A percentile compares a stretch with the other conserved stretches of the same genome.
These are phyloP conservation scores for Setomelanomma holmii DNA, from an alignment of 2,329 filamentous ascomycete species.

Conservation along the genomic window DNA sequence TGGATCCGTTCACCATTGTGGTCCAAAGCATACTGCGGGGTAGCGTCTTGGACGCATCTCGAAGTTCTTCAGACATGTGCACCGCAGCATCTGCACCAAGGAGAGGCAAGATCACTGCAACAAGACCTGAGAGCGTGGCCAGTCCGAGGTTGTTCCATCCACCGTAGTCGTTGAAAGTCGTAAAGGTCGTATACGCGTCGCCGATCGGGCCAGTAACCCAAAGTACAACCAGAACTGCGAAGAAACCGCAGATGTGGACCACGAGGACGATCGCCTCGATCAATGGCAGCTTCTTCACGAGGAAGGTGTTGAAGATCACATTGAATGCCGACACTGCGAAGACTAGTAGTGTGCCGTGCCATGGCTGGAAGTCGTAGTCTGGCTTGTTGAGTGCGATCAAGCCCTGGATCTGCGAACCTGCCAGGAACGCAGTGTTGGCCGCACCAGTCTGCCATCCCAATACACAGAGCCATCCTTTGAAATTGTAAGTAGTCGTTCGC, in stretches of 20 bases:
- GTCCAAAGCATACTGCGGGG: conserved; percentile 50
- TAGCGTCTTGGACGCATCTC: conserved; percentile 33
- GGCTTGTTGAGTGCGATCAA: conserved; percentile 47
- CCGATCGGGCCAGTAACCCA: conserved; percentile 34
- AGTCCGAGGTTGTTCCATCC: conserved; percentile 50
- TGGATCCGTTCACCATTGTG: conserved; percentile 44
- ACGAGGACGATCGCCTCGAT: conserved; percentile 45
- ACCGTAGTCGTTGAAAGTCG: conserved; percentile 54
- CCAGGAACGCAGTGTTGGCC: conserved; percentile 26
- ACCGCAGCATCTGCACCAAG: conserved; percentile 38
- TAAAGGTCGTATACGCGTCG: conserved; percentile 51
- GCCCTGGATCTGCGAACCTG: conserved; percentile 44
- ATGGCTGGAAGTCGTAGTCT: conserved; percentile 47
- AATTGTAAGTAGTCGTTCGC: not conserved
- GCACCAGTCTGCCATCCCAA: conserved; percentile 46
- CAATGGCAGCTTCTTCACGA: conserved; percentile 47
- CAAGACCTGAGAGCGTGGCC: conserved; percentile 49
- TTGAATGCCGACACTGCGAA: conserved; percentile 38
- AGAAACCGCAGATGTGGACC: conserved; percentile 59
- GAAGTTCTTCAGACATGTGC: conserved; percentile 47
- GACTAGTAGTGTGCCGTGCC: conserved; percentile 56
- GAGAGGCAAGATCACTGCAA: not conserved
- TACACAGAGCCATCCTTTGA: conserved; percentile 48
- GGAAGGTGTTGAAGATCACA: conserved; percentile 50
- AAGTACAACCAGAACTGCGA: conserved; percentile 52